These are phyloP conservation scores for Schoenoplectus triqueter DNA, from an alignment of 202 grass and related monocot genomes.

Conservation along the genomic window DNA sequence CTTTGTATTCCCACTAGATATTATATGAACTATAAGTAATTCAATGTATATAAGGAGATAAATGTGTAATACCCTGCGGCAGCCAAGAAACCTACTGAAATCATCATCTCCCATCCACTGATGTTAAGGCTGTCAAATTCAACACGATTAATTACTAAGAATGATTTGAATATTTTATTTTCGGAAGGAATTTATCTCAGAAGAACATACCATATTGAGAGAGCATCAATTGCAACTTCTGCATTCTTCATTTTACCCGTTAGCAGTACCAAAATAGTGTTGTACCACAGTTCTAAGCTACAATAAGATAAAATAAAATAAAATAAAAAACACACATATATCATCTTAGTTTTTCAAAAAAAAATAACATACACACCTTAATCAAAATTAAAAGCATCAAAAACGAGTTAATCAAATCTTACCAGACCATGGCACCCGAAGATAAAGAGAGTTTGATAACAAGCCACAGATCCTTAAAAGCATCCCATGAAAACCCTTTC, in stretches of 20 bases:
- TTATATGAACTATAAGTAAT: not conserved
- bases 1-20: not conserved
- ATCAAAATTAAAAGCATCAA: not conserved
- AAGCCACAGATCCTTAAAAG: constrained; percentile 44
- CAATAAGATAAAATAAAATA: constrained; percentile 10
- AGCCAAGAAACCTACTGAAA: constrained; percentile 85
- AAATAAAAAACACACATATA: not conserved
- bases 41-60: not conserved
- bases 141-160: no score
- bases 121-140: constrained; percentile 55
- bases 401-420: constrained; percentile 1
- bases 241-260: constrained; percentile 59
- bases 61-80: constrained; percentile 57
- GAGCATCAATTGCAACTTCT: constrained; percentile 65
- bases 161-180: no score
- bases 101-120: constrained; percentile 70
- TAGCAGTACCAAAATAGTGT: constrained; percentile 49
- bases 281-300: constrained; percentile 76
- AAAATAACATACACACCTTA: not conserved
- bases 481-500: constrained; percentile 60
- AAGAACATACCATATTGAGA: constrained; percentile 56
- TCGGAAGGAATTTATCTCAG: not conserved
- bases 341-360: not conserved
- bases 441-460: constrained; percentile 68
- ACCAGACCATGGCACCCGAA: constrained; percentile 78